Evolutionary conservation across 805 yeast species (phyloP), one percentile per base, ranked within the genome.

Genomic region (Hanseniaspora thailandica): DNA sequence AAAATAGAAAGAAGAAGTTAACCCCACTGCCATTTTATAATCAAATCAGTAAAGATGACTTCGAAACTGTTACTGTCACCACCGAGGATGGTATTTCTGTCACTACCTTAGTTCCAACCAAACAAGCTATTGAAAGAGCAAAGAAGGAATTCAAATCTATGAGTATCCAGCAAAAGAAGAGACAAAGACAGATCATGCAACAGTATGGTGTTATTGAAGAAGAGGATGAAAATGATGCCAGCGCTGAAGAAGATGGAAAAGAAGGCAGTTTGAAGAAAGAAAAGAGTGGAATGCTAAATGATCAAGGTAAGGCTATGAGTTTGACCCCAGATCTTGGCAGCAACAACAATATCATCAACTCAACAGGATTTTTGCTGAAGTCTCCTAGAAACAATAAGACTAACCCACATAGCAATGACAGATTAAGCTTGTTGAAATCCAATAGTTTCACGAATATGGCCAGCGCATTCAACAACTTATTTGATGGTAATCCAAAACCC

Each of bases 51-150:
- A 82, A 80, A 60, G 96, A 88, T 64, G 90, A 86, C 64, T 88
- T 86, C 69, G 83, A 82, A 48, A 82, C 96, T 0, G 79, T 84
- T 30, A 82, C 88, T 1, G 80, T 86, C 2, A 88, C 95, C 0
- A 84, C 95, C 0, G 95, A 96, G 1, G 86, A 86, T 59, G 97
- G 97, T 53, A 88, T 96, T 0, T 86, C 96, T 0, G 76, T 87
- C 22, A 88, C 96, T 0, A 87, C 89, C 0, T 74, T 88, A 58
- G 89, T 86, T 1, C 96, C 96, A 2, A 86, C 95, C 0, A 84
- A 83, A 62, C 78, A 77, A 56, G 93, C 94, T 0, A 73, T 85
- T 69, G 69, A 57, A 33, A 62, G 61, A 41, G 69, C 70, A 1
- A 64, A 63, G 49, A 57, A 58, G 20, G 45, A 53, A 15, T 53